Conservation (phyloP, 2,329 filamentous ascomycete genomes). For the Trichoderma hamatum region DNA sequence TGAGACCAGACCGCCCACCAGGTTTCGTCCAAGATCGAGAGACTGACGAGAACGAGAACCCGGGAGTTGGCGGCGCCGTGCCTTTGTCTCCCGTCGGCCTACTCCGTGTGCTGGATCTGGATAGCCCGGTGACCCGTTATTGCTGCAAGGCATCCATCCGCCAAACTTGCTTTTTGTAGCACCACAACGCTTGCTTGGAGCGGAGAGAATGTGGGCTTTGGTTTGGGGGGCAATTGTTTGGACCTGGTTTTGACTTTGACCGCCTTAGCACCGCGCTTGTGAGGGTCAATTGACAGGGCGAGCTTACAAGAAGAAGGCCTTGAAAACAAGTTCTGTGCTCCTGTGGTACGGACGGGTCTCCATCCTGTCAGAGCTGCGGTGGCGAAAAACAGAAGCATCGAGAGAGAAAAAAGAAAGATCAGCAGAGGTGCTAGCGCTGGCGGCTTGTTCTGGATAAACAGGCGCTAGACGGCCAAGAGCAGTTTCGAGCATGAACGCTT, state of each 20-base stretch:
- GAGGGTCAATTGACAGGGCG: not conserved
- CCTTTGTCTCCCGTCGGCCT: not conserved
- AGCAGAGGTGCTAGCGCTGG: constrained; percentile 9
- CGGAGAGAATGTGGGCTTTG: not conserved
- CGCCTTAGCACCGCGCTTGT: not conserved
- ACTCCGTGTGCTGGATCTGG: not conserved
- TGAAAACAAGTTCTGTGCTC: not conserved
- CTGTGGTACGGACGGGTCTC: not conserved
- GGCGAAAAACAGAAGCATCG: constrained; percentile 8
- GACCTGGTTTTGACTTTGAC: not conserved
- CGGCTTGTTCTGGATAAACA: not conserved
- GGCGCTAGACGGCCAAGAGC: not conserved
- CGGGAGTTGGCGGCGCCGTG: not conserved
- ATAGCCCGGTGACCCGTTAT: constrained; percentile 14
- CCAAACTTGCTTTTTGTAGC: not conserved
- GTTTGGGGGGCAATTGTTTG: not conserved
- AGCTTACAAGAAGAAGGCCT: not conserved
- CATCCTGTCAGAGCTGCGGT: constrained; percentile 15
- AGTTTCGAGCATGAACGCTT: constrained; percentile 6
- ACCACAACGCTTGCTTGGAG: not conserved
- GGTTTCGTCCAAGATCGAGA: not conserved
- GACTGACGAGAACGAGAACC: constrained; percentile 3
- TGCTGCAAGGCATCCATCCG: constrained; percentile 20
- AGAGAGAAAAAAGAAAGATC: constrained; percentile 10
- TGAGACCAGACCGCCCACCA: constrained; percentile 2